Conservation (phyloP, 1,284 basidiomycete genomes). For the Schizopora paradoxa region DNA sequence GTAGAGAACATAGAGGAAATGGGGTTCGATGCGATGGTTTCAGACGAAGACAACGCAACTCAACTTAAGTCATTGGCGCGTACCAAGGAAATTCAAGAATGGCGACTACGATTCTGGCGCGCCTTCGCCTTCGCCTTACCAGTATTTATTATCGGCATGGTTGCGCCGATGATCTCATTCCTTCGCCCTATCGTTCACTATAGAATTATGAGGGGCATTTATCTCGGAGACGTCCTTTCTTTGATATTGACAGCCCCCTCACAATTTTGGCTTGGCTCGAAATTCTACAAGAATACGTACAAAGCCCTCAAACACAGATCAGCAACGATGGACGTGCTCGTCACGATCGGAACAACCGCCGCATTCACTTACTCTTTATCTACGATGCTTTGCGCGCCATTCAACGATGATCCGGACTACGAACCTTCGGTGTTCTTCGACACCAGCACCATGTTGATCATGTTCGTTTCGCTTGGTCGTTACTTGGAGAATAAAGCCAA, state of each 20-base stretch:
- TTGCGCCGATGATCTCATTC: conserved; percentile 70
- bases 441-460: conserved; percentile 98
- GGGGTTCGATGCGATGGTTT: conserved; percentile 88
- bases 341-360: conserved; percentile 92
- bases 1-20: conserved; percentile 84
- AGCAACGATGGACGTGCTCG: conserved; percentile 96
- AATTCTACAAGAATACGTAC: conserved; percentile 88
- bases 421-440: conserved; percentile 95
- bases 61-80: conserved; percentile 89
- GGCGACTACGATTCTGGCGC: conserved; percentile 79
- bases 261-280: conserved; percentile 87
- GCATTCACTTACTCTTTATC: conserved; percentile 89
- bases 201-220: conserved; percentile 60
- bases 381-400: conserved; percentile 63
- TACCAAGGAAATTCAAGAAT: conserved; percentile 88
- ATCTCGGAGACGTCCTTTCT: conserved; percentile 80
- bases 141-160: conserved; percentile 90
- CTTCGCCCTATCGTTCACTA: conserved; percentile 44
- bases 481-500: conserved; percentile 97
- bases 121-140: conserved; percentile 82
- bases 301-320: conserved; percentile 86
- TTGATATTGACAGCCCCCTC: conserved; percentile 86
- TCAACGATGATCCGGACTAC: conserved; percentile 58
- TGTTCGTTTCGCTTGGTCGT: conserved; percentile 92
- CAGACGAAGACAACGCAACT: conserved; percentile 76